A percentile compares a stretch with the other conserved stretches of the same genome.
Evolutionary conservation across 768 basidiomycete species (phyloP).

Genomic region (Suillus americanus): DNA sequence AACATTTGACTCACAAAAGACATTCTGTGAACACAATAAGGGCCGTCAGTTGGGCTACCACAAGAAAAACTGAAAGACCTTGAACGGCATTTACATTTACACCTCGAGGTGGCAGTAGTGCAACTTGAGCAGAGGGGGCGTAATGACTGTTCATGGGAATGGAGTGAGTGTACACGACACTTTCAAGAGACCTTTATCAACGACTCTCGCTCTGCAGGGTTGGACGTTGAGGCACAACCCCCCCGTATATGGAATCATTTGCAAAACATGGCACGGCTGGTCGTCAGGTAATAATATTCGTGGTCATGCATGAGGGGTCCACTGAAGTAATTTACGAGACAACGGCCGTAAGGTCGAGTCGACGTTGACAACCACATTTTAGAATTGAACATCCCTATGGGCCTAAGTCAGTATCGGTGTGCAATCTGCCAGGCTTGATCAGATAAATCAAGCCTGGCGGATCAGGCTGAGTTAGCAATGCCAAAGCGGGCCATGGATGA

Average conservation of each 20-base stretch:
- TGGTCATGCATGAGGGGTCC: background rate
- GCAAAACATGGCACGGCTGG: background rate
- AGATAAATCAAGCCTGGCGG: too few species aligned
- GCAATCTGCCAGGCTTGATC: too few species aligned
- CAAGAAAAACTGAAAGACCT: background rate
- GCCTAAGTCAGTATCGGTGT: too few species aligned
- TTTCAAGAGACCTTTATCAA: background rate
- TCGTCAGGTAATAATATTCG: background rate
- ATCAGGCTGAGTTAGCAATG: too few species aligned
- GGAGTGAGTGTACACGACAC: background rate
- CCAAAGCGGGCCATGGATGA: background rate
- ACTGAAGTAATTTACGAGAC: too few species aligned
- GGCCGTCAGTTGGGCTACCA: background rate
- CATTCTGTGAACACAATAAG: background rate
- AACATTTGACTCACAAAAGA: background rate
- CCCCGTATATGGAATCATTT: background rate
- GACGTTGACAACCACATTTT: too few species aligned
- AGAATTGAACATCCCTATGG: too few species aligned
- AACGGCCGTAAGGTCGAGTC: too few species aligned
- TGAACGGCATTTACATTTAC: background rate
- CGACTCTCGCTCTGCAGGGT: background rate
- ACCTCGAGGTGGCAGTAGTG: background rate
- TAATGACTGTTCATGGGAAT: background rate
- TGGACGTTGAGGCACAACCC: background rate
- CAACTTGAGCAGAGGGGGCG: background rate